Percentiles rank a stretch among this genome's conserved stretches.
Evolutionary conservation across 257 asterid genomes (phyloP).

Genomic region (Scutellaria galericulata): DNA sequence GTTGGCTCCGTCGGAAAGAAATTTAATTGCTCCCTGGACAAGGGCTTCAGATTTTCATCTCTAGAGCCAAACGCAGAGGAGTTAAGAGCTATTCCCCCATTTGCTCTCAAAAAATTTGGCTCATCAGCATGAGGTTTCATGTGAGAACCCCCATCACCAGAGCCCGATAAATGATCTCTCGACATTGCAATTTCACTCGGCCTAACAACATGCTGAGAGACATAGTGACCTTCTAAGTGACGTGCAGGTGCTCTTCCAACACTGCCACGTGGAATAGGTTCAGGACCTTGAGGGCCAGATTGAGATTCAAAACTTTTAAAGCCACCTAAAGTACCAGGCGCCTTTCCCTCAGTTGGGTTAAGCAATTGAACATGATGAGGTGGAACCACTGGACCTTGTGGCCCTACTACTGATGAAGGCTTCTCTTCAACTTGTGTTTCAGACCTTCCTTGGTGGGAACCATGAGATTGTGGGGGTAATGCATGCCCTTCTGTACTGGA

Average conservation of each 20-base stretch:
- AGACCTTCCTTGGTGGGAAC: slow-evolving; percentile 43
- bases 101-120: slow-evolving; percentile 40
- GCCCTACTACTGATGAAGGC: slow-evolving; percentile 42
- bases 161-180: slow-evolving; percentile 47
- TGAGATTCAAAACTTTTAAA: slow-evolving; percentile 46
- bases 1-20: slow-evolving; percentile 50
- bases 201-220: slow-evolving; percentile 44
- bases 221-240: slow-evolving; percentile 56
- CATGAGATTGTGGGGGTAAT: slow-evolving; percentile 41
- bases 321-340: slow-evolving; percentile 55
- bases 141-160: slow-evolving; percentile 52
- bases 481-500: slow-evolving; percentile 44
- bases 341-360: slow-evolving; percentile 54
- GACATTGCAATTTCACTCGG: slow-evolving; percentile 45
- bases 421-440: slow-evolving; percentile 42
- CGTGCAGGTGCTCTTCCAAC: slow-evolving; percentile 56
- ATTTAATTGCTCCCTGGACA: slow-evolving; percentile 51
- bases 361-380: slow-evolving; percentile 48
- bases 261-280: slow-evolving; percentile 52
- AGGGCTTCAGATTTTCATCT: slow-evolving; percentile 56
- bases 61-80: slow-evolving; percentile 50
- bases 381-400: slow-evolving; percentile 46
- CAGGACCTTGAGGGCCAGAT: slow-evolving; percentile 48
- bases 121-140: slow-evolving; percentile 47
- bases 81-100: slow-evolving; percentile 54